A percentile compares a stretch with the other conserved stretches of the same genome.
phyloP scores from a whole-genome alignment of 805 yeast species.

The Lachancea kluyveri region DNA sequence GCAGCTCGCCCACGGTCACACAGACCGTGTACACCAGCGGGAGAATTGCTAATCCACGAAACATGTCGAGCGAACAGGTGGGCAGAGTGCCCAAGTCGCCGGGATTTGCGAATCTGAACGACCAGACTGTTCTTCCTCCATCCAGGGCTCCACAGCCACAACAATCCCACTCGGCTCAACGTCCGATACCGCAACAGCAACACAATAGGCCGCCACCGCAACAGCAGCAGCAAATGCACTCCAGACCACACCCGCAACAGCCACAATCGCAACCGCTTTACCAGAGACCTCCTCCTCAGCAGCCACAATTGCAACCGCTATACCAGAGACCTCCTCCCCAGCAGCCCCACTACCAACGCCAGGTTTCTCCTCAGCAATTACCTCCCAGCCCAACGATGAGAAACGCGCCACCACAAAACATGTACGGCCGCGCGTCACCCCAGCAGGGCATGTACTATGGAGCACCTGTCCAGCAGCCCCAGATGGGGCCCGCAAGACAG shows the following conservation, averaged over 20 bases:
- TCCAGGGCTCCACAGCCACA: constrained; percentile 1
- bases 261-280: neutral
- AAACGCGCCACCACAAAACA: constrained; percentile 4
- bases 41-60: too few species aligned
- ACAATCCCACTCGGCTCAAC: too few species aligned
- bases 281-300: constrained; percentile 8
- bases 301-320: constrained; percentile 10
- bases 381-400: constrained; percentile 4
- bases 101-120: constrained; percentile 4
- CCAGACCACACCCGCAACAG: constrained; percentile 2
- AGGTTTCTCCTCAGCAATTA: constrained; percentile 4
- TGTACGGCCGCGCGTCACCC: constrained; percentile 6
- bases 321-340: constrained; percentile 9
- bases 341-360: constrained; percentile 3
- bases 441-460: too few species aligned
- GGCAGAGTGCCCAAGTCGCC: constrained; percentile 4
- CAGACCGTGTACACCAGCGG: too few species aligned
- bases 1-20: too few species aligned
- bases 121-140: constrained; percentile 5
- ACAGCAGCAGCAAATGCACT: constrained; percentile 2
- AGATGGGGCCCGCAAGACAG: neutral
- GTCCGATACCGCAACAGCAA: constrained; percentile 4
- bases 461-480: constrained; percentile 4
- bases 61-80: too few species aligned
- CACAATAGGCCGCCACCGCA: constrained; percentile 7